Percentiles rank a stretch among this genome's conserved stretches.
Evolutionary conservation across 768 basidiomycete genomes (phyloP).

Genomic region (Tricholoma bakamatsutake): DNA sequence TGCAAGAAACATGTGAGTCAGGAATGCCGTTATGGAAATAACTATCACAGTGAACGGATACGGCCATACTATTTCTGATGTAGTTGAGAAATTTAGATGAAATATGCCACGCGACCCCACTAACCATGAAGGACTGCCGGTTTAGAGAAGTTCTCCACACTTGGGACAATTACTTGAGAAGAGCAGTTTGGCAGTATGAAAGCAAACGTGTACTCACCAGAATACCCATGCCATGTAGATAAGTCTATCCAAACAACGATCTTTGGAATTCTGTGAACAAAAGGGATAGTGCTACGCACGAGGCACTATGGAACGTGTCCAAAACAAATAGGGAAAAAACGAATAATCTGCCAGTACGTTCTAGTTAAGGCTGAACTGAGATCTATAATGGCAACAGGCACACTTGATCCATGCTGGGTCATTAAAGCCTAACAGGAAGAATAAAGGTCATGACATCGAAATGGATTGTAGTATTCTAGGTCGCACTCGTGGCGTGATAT

Average conservation of each 20-base stretch:
- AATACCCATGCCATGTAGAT: conserved; percentile 13
- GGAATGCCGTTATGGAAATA: conserved; percentile 11
- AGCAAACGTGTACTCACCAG: conserved; percentile 2
- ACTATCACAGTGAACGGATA: conserved; percentile 10
- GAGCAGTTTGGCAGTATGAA: background rate
- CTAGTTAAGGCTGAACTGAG: background rate
- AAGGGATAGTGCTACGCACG: conserved; percentile 2
- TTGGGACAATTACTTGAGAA: background rate
- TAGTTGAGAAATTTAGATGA: background rate
- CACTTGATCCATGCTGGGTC: conserved; percentile 10
- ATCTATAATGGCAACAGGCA: background rate
- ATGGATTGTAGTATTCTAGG: background rate
- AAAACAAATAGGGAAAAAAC: conserved; percentile 4
- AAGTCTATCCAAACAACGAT: conserved; percentile 2
- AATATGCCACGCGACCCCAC: background rate
- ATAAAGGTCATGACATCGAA: background rate
- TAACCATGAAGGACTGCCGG: conserved; percentile 11
- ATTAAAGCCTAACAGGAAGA: conserved; percentile 2
- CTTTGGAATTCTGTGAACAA: background rate
- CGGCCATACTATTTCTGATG: conserved; percentile 8
- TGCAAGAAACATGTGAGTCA: conserved; percentile 14
- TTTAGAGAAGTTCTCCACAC: conserved; percentile 17
- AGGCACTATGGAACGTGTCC: conserved; percentile 9
- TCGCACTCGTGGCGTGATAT: conserved; percentile 13
- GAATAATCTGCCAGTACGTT: conserved; percentile 1